Evolutionary conservation across 2,329 filamentous ascomycete species (phyloP).

Genomic region (Aspergillus candidus): DNA sequence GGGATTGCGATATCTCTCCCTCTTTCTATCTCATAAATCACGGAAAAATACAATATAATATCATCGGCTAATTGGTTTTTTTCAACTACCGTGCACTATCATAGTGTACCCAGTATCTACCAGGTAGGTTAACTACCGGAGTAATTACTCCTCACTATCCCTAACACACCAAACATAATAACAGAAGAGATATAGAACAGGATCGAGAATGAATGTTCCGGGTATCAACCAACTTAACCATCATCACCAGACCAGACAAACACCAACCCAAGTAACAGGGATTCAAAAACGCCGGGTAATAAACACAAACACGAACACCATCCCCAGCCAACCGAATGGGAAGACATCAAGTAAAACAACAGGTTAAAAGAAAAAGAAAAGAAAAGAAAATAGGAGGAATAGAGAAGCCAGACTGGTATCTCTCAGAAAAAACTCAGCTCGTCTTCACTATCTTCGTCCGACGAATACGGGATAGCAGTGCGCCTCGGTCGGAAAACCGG

Average conservation of each 20-base stretch:
- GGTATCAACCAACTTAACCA: constrained; percentile 4
- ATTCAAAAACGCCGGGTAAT: neutral
- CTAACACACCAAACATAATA: neutral
- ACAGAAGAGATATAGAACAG: neutral
- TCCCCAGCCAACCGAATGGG: neutral
- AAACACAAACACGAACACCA: too few species aligned
- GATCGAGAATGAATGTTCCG: constrained; percentile 1
- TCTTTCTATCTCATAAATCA: too few species aligned
- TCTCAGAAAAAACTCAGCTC: constrained; percentile 32
- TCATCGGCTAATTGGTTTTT: too few species aligned
- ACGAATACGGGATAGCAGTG: constrained; percentile 21
- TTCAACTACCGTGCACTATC: too few species aligned
- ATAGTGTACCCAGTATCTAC: too few species aligned
- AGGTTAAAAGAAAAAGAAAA: neutral
- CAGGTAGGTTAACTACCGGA: too few species aligned
- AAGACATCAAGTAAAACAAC: constrained; percentile 1
- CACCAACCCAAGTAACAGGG: neutral
- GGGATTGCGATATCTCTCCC: too few species aligned
- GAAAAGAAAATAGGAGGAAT: neutral
- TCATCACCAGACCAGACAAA: neutral
- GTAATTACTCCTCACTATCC: neutral
- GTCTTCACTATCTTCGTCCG: constrained; percentile 32
- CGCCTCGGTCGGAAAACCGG: constrained; percentile 2
- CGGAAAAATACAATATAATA: too few species aligned
- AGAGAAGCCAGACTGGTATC: neutral